A percentile compares a stretch with the other conserved stretches of the same genome.
phyloP scores from a whole-genome alignment of 805 yeast genomes.

The Metschnikowia proteae region DNA sequence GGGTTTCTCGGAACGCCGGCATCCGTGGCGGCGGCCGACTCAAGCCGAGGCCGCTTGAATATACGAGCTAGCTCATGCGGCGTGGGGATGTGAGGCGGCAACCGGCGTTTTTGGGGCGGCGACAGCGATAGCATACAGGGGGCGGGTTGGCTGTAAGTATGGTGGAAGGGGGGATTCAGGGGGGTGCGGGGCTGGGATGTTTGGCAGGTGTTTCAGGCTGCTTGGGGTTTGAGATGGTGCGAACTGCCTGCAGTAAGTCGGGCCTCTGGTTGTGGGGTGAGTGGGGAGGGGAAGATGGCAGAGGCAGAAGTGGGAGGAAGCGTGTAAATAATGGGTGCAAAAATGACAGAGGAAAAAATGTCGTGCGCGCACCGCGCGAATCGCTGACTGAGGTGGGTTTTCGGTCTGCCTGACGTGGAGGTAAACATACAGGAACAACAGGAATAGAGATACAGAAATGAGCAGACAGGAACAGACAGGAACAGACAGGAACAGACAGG shows the following conservation, averaged over 20 bases:
- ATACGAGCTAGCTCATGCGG: slow-evolving; percentile 15
- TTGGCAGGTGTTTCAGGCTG: not conserved
- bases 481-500: not conserved
- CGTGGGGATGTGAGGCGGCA: slow-evolving; percentile 12
- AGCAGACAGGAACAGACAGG: not conserved
- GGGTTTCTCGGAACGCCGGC: not conserved
- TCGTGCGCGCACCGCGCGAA: not conserved
- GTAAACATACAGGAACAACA: no score
- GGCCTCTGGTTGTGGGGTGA: not conserved
- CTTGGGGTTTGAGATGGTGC: not conserved
- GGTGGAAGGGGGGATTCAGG: not conserved
- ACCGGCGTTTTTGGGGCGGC: slow-evolving; percentile 11
- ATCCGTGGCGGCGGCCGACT: not conserved
- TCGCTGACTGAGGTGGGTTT: not conserved
- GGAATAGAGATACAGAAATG: not conserved
- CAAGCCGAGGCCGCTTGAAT: slow-evolving; percentile 13
- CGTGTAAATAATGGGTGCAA: slow-evolving; percentile 17
- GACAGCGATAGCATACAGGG: slow-evolving; percentile 4
- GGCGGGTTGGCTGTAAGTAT: not conserved
- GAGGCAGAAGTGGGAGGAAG: not conserved
- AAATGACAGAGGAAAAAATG: slow-evolving; percentile 15
- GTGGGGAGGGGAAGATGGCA: not conserved
- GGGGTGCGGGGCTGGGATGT: not conserved
- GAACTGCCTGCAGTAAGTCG: slow-evolving; percentile 1
- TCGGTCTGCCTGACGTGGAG: no score